Percentiles rank a stretch among this genome's conserved stretches.
phyloP scores from a whole-genome alignment of 1,284 basidiomycete species.

The Coniferiporia sulphurascens region DNA sequence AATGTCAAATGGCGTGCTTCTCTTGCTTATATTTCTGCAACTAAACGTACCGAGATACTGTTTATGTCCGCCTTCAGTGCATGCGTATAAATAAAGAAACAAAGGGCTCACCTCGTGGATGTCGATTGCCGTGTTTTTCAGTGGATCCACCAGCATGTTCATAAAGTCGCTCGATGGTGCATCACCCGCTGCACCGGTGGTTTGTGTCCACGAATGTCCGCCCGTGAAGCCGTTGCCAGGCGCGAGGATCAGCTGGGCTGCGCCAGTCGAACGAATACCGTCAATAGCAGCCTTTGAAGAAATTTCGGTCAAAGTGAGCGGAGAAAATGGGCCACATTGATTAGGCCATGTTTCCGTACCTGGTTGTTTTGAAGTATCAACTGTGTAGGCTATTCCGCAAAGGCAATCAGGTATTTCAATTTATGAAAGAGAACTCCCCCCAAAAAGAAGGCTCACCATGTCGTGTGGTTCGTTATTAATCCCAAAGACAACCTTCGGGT shows the following conservation, averaged over 20 bases:
- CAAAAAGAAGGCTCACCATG: constrained; percentile 28
- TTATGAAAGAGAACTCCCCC: not conserved
- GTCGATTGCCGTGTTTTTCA: constrained; percentile 41
- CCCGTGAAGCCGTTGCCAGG: constrained; percentile 44
- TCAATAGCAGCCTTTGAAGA: constrained; percentile 33
- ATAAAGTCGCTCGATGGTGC: constrained; percentile 39
- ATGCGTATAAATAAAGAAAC: not conserved
- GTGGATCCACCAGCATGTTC: constrained; percentile 37
- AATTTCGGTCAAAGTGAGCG: not conserved
- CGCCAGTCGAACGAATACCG: constrained; percentile 38
- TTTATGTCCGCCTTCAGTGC: not conserved
- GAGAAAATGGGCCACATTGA: no score
- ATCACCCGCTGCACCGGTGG: constrained; percentile 26
- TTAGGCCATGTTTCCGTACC: constrained; percentile 5
- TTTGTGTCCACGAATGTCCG: constrained; percentile 40
- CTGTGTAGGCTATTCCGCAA: constrained; percentile 31
- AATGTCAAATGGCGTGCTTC: not conserved
- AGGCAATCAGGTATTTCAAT: not conserved
- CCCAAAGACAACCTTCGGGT: constrained; percentile 23
- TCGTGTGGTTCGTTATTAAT: constrained; percentile 40
- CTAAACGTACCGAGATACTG: constrained; percentile 21
- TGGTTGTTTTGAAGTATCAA: constrained; percentile 39
- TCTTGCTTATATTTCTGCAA: not conserved
- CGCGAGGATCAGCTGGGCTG: constrained; percentile 39
- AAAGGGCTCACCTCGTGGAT: constrained; percentile 35